Percentiles rank a stretch among this genome's conserved stretches.
These are phyloP conservation scores for Lentinula sp. DNA, from an alignment of 768 basidiomycete genomes.

Conservation along the genomic window DNA sequence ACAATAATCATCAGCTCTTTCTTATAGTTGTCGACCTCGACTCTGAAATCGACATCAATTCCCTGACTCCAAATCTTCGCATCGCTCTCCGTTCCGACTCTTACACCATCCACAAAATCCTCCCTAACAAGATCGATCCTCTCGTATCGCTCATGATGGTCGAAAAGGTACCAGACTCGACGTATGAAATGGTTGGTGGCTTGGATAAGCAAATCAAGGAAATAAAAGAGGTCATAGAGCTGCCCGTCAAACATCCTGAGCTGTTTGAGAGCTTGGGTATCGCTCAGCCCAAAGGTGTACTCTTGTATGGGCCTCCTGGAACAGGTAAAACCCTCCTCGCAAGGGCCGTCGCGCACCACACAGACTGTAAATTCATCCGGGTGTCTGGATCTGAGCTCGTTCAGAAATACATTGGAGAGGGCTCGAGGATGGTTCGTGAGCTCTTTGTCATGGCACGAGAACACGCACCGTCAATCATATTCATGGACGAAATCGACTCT, in stretches of 20 bases:
- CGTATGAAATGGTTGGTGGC: constrained; percentile 99
- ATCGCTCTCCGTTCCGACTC: constrained; percentile 95
- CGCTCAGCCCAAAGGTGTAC: constrained; percentile 74
- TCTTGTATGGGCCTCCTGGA: constrained; percentile 73
- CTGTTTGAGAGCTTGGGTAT: constrained; percentile 76
- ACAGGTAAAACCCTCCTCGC: constrained; percentile 75
- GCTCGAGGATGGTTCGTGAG: constrained; percentile 74
- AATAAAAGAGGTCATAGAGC: constrained; percentile 82
- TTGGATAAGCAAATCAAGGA: constrained; percentile 99
- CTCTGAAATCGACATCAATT: constrained; percentile 71
- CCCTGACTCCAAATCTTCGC: constrained; percentile 81
- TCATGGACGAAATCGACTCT: constrained; percentile 84
- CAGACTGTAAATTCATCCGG: constrained; percentile 78
- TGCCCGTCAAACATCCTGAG: constrained; percentile 78
- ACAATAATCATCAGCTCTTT: neutral
- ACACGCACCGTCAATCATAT: constrained; percentile 77
- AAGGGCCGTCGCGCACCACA: constrained; percentile 76
- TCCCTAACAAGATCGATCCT: constrained; percentile 97
- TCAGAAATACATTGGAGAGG: constrained; percentile 81
- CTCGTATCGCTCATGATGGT: constrained; percentile 99
- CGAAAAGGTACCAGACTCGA: constrained; percentile 98
- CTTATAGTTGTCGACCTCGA: constrained; percentile 87
- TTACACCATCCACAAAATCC: constrained; percentile 93
- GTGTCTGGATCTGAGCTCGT: constrained; percentile 72
- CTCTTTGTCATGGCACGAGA: constrained; percentile 81